phyloP scores from a whole-genome alignment of 345 rosid genomes.

The Ceriops zippeliana region DNA sequence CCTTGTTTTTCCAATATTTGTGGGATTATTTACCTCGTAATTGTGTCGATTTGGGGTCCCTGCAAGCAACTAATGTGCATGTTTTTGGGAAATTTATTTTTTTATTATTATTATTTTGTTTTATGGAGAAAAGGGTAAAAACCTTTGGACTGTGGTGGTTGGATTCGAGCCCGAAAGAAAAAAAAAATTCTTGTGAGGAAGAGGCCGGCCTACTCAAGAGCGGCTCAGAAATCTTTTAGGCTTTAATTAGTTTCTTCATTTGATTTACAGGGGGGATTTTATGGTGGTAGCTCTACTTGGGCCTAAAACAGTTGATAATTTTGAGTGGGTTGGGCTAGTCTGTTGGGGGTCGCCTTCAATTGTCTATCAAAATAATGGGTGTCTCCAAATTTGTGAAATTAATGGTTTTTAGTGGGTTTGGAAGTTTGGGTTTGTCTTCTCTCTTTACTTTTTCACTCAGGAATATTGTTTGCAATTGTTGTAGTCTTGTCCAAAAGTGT shows the following conservation, averaged over 20 bases:
- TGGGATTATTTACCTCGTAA: no score
- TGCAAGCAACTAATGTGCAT: no score
- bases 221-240: no score
- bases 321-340: neutral
- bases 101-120: neutral
- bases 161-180: neutral
- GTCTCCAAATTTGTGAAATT: neutral
- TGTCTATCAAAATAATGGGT: neutral
- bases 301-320: neutral
- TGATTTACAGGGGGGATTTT: neutral
- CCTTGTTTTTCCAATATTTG: no score
- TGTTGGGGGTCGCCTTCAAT: neutral
- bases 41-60: no score
- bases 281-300: neutral
- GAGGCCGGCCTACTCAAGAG: no score
- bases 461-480: no score
- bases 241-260: neutral
- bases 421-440: neutral
- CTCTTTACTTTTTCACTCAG: no score
- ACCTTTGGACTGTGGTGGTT: neutral
- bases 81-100: no score
- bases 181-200: no score
- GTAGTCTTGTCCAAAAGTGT: no score
- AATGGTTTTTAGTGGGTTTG: neutral
- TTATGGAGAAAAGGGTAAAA: neutral